Percentiles rank a stretch among this genome's conserved stretches.
These are phyloP conservation scores for Chenopodium berlandieri DNA, from an alignment of 148 eudicot genomes.

Conservation along the genomic window DNA sequence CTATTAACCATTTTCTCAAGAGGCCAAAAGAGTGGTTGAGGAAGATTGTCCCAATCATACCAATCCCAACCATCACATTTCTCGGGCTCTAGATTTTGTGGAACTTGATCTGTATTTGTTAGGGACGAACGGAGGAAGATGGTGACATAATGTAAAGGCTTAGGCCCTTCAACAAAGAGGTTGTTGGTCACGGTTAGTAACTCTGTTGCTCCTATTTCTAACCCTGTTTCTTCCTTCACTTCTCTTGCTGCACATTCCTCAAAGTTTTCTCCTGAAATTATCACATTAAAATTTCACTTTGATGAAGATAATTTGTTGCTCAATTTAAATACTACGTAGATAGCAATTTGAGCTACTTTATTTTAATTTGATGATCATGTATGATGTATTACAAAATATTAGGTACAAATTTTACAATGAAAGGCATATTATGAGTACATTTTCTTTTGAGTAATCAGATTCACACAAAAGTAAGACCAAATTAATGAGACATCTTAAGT, in stretches of 20 bases:
- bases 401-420: too few relatives aligned
- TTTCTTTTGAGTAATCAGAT: too few relatives aligned
- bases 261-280: slow-evolving; percentile 71
- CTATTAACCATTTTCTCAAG: slow-evolving; percentile 48
- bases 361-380: too few relatives aligned
- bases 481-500: too few relatives aligned
- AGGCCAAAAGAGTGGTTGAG: slow-evolving; percentile 64
- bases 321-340: too few relatives aligned
- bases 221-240: slow-evolving; percentile 83
- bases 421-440: too few relatives aligned
- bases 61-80: slow-evolving; percentile 95
- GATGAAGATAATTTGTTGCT: too few relatives aligned
- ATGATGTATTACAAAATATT: too few relatives aligned
- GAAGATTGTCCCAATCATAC: slow-evolving; percentile 81
- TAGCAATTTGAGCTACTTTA: too few relatives aligned
- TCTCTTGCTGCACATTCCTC: slow-evolving; percentile 91
- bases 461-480: too few relatives aligned
- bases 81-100: slow-evolving; percentile 68
- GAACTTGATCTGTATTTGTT: slow-evolving; percentile 45
- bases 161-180: slow-evolving; percentile 39
- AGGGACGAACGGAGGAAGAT: slow-evolving; percentile 53
- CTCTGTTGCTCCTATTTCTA: slow-evolving; percentile 54
- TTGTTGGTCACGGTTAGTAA: slow-evolving; percentile 65
- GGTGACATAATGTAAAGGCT: slow-evolving; percentile 55
- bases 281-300: too few relatives aligned